Conservation (phyloP, 1,139 yeast species). For the Sugiyamaella sp. region DNA sequence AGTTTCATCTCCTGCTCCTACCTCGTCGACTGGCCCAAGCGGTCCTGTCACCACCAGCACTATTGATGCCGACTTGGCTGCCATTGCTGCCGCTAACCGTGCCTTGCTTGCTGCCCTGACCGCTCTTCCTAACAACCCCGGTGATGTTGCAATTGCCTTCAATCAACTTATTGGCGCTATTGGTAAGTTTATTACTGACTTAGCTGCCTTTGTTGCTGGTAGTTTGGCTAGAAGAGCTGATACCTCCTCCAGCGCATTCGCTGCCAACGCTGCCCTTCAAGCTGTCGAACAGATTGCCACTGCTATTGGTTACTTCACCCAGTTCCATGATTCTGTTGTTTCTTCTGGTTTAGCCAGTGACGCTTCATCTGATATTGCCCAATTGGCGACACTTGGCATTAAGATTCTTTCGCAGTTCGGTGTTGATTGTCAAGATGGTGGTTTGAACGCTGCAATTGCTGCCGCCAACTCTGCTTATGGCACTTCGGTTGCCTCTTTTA, state of each 20-base stretch:
- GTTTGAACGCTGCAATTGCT: slow-evolving; percentile 16
- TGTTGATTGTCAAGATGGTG: slow-evolving; percentile 13
- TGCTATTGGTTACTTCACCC: slow-evolving; percentile 8
- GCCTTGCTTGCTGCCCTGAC: slow-evolving; percentile 7
- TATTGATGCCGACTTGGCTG: slow-evolving; percentile 8
- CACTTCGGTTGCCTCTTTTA: slow-evolving; percentile 9
- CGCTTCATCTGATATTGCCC: slow-evolving; percentile 6
- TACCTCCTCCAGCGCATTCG: slow-evolving; percentile 9
- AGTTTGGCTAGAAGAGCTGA: slow-evolving; percentile 13
- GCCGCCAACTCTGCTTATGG: slow-evolving; percentile 17
- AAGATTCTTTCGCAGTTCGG: slow-evolving; percentile 15
- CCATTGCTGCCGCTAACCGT: slow-evolving; percentile 5
- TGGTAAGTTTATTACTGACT: slow-evolving; percentile 11
- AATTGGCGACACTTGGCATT: slow-evolving; percentile 6
- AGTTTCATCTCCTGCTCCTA: slow-evolving; percentile 13
- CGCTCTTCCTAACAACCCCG: slow-evolving; percentile 6
- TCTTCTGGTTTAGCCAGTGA: background rate
- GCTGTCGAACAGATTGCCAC: slow-evolving; percentile 14
- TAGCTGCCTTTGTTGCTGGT: slow-evolving; percentile 6
- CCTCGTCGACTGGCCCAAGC: slow-evolving; percentile 11
- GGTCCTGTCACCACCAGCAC: slow-evolving; percentile 11
- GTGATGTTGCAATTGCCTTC: slow-evolving; percentile 13
- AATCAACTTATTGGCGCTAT: slow-evolving; percentile 8
- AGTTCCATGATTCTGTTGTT: slow-evolving; percentile 7
- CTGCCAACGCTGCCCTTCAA: slow-evolving; percentile 8